Base-by-base conservation (phyloP, 108 stramenopile genomes). In the Cyclostephanos invisitatus region DNA sequence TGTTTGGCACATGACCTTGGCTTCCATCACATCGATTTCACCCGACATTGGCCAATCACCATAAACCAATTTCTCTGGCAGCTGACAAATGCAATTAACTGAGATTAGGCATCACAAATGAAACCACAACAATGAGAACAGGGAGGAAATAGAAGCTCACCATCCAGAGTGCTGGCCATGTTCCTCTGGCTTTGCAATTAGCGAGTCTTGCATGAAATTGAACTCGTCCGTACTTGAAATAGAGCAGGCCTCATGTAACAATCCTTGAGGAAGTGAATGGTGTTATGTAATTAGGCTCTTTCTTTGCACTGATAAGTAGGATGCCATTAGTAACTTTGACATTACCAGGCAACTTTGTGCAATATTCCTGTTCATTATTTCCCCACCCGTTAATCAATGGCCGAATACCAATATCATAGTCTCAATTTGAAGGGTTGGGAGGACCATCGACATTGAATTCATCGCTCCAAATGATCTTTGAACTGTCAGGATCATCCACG, bases 11-110 rank as follows among this genome's bases (percentile, higher is more conserved):
- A n/a, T 78, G 58, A 7, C 83, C 83, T 38, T 67, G 28, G 77
- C 49, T 54, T 84, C 83, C 83, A 84, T 72, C 20, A 80, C 64
- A 58, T 84, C 83, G 29, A 84, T 80, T 56, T 84, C 83, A 17
- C 83, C 83, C 27, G 74, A 76, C 0, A 37, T 54, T 22, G 83
- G 83, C 83, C 83, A 84, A 18, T 35, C 51, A 47, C 83, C 77
- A 61, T 71, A 78, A 0, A 29, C 17, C 17, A 28, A 37, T 12
- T 54, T 22, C 40, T 77, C 60, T 10, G 77, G 82, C 20, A 78
- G 67, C 63, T 20, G 37, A 4, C 2, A 22, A 28, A 44, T 7
- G 42, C 32, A 14, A 20, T 40, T 40, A 25, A 64, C 5, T 5
- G 37, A 6, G 28, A 35, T 35, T 20, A 35, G 28, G 14, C 28